phyloP scores from a whole-genome alignment of 345 rosid genomes.

The Toxicodendron radicans region DNA sequence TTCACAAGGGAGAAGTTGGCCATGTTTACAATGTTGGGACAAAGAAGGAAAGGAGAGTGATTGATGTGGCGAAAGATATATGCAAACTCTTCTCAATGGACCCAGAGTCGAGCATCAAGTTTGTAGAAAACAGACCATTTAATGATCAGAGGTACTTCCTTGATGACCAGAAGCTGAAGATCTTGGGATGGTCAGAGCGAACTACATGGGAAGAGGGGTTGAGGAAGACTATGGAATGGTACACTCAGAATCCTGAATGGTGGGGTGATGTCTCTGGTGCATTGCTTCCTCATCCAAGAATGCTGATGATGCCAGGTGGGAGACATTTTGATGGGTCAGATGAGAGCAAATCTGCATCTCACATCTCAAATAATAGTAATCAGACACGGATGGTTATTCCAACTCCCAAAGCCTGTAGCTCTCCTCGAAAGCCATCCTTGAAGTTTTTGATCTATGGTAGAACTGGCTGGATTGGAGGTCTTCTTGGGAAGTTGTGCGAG shows the following conservation, averaged over 20 bases:
- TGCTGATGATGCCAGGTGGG: conserved; percentile 94
- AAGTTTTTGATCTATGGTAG: conserved; percentile 86
- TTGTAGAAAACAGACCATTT: conserved; percentile 69
- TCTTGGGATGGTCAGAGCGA: conserved; percentile 78
- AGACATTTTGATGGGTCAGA: conserved; percentile 66
- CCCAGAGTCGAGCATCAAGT: conserved; percentile 53
- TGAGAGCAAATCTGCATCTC: conserved; percentile 43
- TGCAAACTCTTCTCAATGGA: conserved; percentile 58
- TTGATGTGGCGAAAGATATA: conserved; percentile 59
- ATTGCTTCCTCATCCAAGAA: conserved; percentile 83
- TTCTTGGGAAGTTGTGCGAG: conserved; percentile 76
- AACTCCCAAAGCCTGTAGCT: conserved; percentile 37
- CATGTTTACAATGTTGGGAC: conserved; percentile 77
- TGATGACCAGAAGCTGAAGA: conserved; percentile 84
- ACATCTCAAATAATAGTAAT: conserved; percentile 32
- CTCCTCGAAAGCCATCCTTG: conserved; percentile 46
- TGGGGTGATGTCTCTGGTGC: conserved; percentile 97
- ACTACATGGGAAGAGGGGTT: conserved; percentile 86
- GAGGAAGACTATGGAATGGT: conserved; percentile 80
- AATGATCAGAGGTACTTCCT: conserved; percentile 93
- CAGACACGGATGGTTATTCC: conserved; percentile 72
- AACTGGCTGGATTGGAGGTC: conserved; percentile 95
- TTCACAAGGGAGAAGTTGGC: conserved; percentile 72
- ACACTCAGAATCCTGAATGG: conserved; percentile 83
- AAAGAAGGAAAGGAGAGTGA: conserved; percentile 71